Conservation (phyloP, 2,329 filamentous ascomycete species). For the Aspergillus glaucus region DNA sequence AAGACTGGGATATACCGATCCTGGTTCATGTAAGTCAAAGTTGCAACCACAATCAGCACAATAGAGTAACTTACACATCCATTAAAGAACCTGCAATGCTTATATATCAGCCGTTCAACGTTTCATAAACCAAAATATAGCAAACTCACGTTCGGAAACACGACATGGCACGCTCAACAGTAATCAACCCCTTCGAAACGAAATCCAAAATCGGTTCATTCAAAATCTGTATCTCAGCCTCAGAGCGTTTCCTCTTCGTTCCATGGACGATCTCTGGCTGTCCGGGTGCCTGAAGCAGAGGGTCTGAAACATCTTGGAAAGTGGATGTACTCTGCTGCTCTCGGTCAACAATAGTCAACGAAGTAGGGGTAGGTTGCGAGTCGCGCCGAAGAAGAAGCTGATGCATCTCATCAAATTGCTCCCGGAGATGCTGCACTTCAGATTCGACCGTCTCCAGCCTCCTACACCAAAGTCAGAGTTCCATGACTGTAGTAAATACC, state of each 20-base stretch:
- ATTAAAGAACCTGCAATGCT: constrained; percentile 26
- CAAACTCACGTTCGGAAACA: constrained; percentile 27
- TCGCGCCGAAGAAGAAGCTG: constrained; percentile 10
- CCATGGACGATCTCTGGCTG: constrained; percentile 6
- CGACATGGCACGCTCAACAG: constrained; percentile 24
- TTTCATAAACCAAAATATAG: too few relatives aligned
- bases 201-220: constrained; percentile 30
- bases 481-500: too few relatives aligned
- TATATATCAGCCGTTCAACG: too few relatives aligned
- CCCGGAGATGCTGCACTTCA: constrained; percentile 23
- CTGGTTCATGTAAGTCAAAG: constrained; percentile 13
- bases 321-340: not conserved
- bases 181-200: constrained; percentile 28
- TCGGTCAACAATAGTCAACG: not conserved
- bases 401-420: constrained; percentile 22
- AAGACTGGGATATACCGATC: constrained; percentile 48
- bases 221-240: constrained; percentile 28
- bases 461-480: constrained; percentile 8
- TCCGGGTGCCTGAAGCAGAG: not conserved
- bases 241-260: constrained; percentile 24
- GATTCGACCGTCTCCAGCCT: constrained; percentile 28
- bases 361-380: constrained; percentile 1
- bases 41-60: not conserved
- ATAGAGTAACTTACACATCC: constrained; percentile 25
- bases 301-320: not conserved